Evolutionary conservation across 371 early-diverging fungal species (phyloP).

Genomic region (Apophysomyces sp.): DNA sequence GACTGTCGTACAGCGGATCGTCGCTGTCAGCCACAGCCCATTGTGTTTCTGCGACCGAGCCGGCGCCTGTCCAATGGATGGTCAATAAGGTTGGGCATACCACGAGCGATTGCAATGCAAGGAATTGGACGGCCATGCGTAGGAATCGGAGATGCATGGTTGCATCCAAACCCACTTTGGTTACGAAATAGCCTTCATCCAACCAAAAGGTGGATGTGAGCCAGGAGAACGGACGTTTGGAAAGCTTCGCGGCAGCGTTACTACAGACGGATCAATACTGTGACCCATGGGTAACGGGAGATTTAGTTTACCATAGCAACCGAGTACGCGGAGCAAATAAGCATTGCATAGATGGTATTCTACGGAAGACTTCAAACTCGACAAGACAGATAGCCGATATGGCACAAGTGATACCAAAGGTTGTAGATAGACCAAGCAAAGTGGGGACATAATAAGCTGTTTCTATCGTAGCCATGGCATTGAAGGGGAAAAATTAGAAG

Average conservation of each 20-base stretch:
- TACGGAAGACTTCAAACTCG: constrained; percentile 52
- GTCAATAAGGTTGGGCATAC: constrained; percentile 52
- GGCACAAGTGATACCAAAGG: constrained; percentile 50
- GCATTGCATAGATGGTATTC: constrained; percentile 43
- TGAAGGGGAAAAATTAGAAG: constrained; percentile 5
- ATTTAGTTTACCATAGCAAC: constrained; percentile 34
- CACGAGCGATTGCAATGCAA: constrained; percentile 41
- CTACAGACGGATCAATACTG: constrained; percentile 23
- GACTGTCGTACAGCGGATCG: constrained; percentile 14
- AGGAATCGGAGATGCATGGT: constrained; percentile 69
- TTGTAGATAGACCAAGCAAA: constrained; percentile 40
- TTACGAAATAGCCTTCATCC: constrained; percentile 43
- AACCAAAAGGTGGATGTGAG: constrained; percentile 28
- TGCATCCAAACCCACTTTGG: constrained; percentile 64
- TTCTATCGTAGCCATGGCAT: constrained; percentile 39
- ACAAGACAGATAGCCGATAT: constrained; percentile 44
- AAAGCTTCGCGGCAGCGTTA: constrained; percentile 35
- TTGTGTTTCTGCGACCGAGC: background rate
- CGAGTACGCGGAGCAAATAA: constrained; percentile 58
- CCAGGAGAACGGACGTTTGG: constrained; percentile 54
- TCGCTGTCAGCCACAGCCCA: constrained; percentile 8
- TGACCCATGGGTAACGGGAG: background rate
- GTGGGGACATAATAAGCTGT: constrained; percentile 46
- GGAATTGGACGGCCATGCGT: constrained; percentile 62
- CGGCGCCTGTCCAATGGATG: constrained; percentile 43